These are phyloP conservation scores for Elsinoe perseae DNA, from an alignment of 2,329 filamentous ascomycete species.

Conservation along the genomic window DNA sequence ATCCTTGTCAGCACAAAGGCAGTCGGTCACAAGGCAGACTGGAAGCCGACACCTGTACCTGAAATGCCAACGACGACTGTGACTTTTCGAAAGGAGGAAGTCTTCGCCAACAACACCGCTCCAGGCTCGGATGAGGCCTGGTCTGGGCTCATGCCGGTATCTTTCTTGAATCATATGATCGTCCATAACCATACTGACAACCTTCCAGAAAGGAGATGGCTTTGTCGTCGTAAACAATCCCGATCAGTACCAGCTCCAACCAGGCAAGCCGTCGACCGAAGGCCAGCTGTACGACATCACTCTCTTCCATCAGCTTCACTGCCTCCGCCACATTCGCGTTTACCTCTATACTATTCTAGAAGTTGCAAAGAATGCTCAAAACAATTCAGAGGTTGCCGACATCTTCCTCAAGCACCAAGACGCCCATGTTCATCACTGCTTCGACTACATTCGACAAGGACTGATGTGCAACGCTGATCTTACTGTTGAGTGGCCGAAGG, in stretches of 20 bases:
- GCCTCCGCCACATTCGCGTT: slow-evolving; percentile 27
- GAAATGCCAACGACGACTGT: slow-evolving; percentile 19
- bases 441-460: slow-evolving; percentile 27
- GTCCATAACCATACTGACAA: neutral
- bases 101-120: slow-evolving; percentile 23
- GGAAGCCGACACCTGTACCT: slow-evolving; percentile 9
- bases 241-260: slow-evolving; percentile 23
- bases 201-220: slow-evolving; percentile 24
- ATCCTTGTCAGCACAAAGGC: neutral
- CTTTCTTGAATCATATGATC: neutral
- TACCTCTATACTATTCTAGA: slow-evolving; percentile 25
- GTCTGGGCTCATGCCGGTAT: slow-evolving; percentile 23
- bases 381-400: slow-evolving; percentile 20
- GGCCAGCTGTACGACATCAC: slow-evolving; percentile 29
- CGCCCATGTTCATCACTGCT: slow-evolving; percentile 26
- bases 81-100: slow-evolving; percentile 24
- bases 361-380: slow-evolving; percentile 17
- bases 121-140: slow-evolving; percentile 26
- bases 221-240: slow-evolving; percentile 27
- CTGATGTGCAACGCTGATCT: slow-evolving; percentile 26
- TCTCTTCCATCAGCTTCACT: slow-evolving; percentile 33
- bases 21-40: neutral
- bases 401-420: slow-evolving; percentile 22
- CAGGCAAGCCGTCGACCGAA: slow-evolving; percentile 23
- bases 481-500: slow-evolving; percentile 28